phyloP scores from a whole-genome alignment of 2,329 filamentous ascomycete genomes.

The Ramichloridium luteum region DNA sequence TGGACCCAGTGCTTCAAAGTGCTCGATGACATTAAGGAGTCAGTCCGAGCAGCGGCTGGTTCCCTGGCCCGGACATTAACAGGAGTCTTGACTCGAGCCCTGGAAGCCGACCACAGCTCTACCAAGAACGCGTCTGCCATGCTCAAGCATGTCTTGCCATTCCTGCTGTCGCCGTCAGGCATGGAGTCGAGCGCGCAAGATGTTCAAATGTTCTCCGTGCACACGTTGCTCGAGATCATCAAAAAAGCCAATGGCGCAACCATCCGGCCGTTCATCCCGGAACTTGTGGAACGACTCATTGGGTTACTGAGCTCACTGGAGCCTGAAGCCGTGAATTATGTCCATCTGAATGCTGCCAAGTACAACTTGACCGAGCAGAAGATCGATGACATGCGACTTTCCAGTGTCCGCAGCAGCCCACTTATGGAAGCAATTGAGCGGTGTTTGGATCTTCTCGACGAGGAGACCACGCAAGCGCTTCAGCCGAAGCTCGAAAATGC shows the following conservation, averaged over 20 bases:
- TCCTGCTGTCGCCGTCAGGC: constrained; percentile 76
- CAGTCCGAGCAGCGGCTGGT: constrained; percentile 68
- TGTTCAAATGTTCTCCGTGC: constrained; percentile 66
- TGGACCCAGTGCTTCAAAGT: constrained; percentile 83
- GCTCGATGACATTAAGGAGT: constrained; percentile 89
- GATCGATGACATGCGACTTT: constrained; percentile 76
- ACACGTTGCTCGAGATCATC: constrained; percentile 74
- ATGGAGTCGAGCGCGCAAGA: constrained; percentile 83
- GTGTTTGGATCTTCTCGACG: constrained; percentile 73
- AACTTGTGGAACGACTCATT: constrained; percentile 69
- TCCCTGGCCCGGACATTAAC: constrained; percentile 74
- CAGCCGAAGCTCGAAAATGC: constrained; percentile 61
- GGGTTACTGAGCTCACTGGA: constrained; percentile 78
- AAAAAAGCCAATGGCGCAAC: constrained; percentile 71
- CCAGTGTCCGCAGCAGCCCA: constrained; percentile 70
- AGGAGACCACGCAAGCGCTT: constrained; percentile 60
- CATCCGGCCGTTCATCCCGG: constrained; percentile 67
- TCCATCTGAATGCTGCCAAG: constrained; percentile 75
- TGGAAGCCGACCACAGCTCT: constrained; percentile 63
- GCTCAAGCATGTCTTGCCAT: constrained; percentile 78
- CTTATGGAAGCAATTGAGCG: constrained; percentile 88
- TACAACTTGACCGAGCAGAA: constrained; percentile 78
- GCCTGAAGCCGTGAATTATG: constrained; percentile 78
- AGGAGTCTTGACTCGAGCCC: constrained; percentile 69
- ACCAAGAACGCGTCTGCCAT: constrained; percentile 59